Evolutionary conservation across 1,284 basidiomycete genomes (phyloP).

Genomic region (Tremellales sp.): DNA sequence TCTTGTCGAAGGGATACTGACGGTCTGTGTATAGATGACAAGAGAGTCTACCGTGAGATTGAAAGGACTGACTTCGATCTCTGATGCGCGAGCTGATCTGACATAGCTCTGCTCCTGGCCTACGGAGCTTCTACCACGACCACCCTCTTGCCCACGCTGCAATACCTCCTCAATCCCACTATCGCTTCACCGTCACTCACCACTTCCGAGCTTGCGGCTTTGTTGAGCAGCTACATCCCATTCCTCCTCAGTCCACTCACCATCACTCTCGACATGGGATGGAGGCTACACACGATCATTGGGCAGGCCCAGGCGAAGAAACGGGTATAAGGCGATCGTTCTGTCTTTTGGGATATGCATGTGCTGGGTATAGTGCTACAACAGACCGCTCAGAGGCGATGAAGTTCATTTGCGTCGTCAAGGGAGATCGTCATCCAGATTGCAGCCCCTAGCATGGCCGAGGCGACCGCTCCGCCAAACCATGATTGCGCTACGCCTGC

Average conservation of each 20-base stretch:
- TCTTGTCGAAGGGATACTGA: not conserved
- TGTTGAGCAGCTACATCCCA: constrained; percentile 70
- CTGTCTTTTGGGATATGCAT: not conserved
- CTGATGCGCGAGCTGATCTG: not conserved
- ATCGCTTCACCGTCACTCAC: constrained; percentile 23
- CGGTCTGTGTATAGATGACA: constrained; percentile 36
- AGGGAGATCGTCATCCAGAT: too few species aligned
- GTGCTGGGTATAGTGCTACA: too few species aligned
- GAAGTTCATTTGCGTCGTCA: too few species aligned
- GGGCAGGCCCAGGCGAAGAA: constrained; percentile 16
- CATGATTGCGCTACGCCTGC: too few species aligned
- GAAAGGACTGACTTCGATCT: not conserved
- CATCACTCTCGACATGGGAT: constrained; percentile 67
- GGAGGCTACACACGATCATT: constrained; percentile 23
- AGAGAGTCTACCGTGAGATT: constrained; percentile 37
- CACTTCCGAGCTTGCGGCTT: constrained; percentile 49
- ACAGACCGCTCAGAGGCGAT: too few species aligned
- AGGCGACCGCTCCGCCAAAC: too few species aligned
- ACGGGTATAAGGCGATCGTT: constrained; percentile 4
- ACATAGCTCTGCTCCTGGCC: constrained; percentile 54
- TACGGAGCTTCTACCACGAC: constrained; percentile 75
- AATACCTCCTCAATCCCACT: constrained; percentile 53
- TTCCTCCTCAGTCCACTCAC: constrained; percentile 67
- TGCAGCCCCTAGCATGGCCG: too few species aligned
- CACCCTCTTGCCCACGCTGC: constrained; percentile 67